These are phyloP conservation scores for Colletotrichum simmondsii DNA, from an alignment of 2,329 filamentous ascomycete species.

Conservation along the genomic window DNA sequence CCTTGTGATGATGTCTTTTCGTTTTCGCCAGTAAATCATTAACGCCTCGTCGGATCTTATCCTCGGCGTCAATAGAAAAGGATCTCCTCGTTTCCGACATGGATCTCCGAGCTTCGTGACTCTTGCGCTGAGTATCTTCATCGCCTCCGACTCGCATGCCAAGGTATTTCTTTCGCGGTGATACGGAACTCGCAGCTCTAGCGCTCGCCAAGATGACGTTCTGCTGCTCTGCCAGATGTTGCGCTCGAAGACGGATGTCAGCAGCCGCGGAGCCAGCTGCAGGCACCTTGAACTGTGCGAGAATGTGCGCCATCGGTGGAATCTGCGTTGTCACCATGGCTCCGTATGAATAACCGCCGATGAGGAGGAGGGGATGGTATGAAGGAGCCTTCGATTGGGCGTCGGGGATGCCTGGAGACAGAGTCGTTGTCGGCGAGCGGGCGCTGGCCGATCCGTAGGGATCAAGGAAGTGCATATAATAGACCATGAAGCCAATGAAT, in stretches of 20 bases:
- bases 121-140: constrained; percentile 53
- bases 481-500: constrained; percentile 81
- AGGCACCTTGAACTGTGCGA: constrained; percentile 67
- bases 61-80: constrained; percentile 58
- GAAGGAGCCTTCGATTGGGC: constrained; percentile 1
- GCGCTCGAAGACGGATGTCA: constrained; percentile 77
- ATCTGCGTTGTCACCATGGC: constrained; percentile 82
- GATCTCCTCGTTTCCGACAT: constrained; percentile 52
- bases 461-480: constrained; percentile 74
- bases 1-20: constrained; percentile 41
- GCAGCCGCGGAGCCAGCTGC: constrained; percentile 67
- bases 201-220: constrained; percentile 56
- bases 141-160: constrained; percentile 63
- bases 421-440: background rate
- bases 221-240: constrained; percentile 73
- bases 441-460: constrained; percentile 42
- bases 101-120: constrained; percentile 49
- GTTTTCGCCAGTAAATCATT: constrained; percentile 58
- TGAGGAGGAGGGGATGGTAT: constrained; percentile 57
- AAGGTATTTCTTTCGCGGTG: constrained; percentile 40
- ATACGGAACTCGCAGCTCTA: constrained; percentile 44
- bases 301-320: constrained; percentile 69
- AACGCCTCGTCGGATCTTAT: constrained; percentile 58
- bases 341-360: constrained; percentile 92
- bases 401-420: constrained; percentile 16